Percentiles rank a stretch among this genome's conserved stretches.
These are phyloP conservation scores for Albifimbria verrucaria DNA, from an alignment of 2,329 filamentous ascomycete species.

Conservation along the genomic window DNA sequence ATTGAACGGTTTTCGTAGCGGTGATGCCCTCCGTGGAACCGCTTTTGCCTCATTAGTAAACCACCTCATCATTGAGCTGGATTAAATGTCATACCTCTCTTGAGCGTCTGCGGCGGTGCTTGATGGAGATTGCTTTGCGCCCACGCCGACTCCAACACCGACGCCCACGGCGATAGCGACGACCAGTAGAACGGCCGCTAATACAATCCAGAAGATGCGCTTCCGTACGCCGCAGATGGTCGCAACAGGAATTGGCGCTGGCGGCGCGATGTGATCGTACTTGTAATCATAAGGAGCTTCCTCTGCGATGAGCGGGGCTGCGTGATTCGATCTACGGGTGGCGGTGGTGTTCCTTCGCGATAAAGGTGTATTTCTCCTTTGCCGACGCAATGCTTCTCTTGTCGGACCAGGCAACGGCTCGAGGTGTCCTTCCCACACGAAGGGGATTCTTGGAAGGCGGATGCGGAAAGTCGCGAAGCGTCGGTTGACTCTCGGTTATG, in stretches of 20 bases:
- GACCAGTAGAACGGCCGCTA: conserved; percentile 21
- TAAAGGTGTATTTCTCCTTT: conserved; percentile 33
- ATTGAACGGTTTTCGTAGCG: neutral
- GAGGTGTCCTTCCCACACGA: neutral
- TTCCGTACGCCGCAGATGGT: conserved; percentile 22
- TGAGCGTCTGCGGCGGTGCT: neutral
- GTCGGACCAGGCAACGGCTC: conserved; percentile 1
- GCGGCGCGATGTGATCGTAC: conserved; percentile 19
- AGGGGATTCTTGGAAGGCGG: neutral
- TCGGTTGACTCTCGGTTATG: neutral
- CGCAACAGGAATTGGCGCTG: conserved; percentile 16
- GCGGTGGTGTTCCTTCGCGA: conserved; percentile 36
- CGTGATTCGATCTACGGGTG: conserved; percentile 9
- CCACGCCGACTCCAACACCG: conserved; percentile 37
- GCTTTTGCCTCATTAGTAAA: neutral
- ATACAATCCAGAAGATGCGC: conserved; percentile 33
- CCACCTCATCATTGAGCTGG: neutral
- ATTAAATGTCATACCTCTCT: conserved; percentile 6
- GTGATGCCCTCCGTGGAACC: too few relatives aligned
- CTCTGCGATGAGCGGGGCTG: conserved; percentile 11
- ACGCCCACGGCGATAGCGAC: conserved; percentile 29
- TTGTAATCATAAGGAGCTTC: conserved; percentile 18
- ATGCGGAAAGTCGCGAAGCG: neutral
- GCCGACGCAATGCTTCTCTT: neutral
- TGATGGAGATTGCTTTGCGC: conserved; percentile 12